Percentiles rank a stretch among this genome's conserved stretches.
Conservation (phyloP, 2,329 filamentous ascomycete genomes). For the Sphaceloma murrayae region DNA sequence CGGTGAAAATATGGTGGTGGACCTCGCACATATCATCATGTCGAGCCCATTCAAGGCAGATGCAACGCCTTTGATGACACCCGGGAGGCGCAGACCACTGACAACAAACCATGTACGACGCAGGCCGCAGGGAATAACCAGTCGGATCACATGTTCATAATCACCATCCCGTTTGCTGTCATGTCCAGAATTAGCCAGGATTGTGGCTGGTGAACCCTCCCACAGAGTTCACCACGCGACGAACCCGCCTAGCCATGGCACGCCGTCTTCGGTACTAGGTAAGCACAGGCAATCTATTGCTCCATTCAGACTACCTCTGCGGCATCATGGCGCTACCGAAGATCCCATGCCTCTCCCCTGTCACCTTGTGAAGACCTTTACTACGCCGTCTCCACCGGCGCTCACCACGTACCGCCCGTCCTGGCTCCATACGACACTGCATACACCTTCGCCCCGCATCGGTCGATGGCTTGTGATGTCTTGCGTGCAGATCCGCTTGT, state of each 20-base stretch:
- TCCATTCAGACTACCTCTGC: slow-evolving; percentile 5
- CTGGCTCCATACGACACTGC: slow-evolving; percentile 87
- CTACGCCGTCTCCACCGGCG: slow-evolving; percentile 86
- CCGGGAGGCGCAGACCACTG: too few relatives aligned
- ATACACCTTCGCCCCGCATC: slow-evolving; percentile 94
- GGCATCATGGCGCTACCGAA: neutral
- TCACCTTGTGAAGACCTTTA: slow-evolving; percentile 65
- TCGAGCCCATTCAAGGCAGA: too few relatives aligned
- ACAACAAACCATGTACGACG: too few relatives aligned
- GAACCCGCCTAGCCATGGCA: neutral
- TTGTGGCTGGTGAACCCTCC: too few relatives aligned
- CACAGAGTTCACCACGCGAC: too few relatives aligned
- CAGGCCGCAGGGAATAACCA: too few relatives aligned
- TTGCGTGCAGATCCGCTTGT: slow-evolving; percentile 90
- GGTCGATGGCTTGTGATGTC: slow-evolving; percentile 87
- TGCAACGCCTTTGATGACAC: too few relatives aligned
- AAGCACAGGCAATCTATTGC: slow-evolving; percentile 15
- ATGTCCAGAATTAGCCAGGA: too few relatives aligned
- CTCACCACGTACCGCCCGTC: slow-evolving; percentile 93
- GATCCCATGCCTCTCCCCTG: neutral
- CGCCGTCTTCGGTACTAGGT: neutral
- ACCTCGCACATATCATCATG: neutral
- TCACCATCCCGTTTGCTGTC: too few relatives aligned
- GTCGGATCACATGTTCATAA: too few relatives aligned
- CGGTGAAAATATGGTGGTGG: neutral